Evolutionary conservation across 2,329 filamentous ascomycete species (phyloP).

Genomic region (Alternaria brassicae): DNA sequence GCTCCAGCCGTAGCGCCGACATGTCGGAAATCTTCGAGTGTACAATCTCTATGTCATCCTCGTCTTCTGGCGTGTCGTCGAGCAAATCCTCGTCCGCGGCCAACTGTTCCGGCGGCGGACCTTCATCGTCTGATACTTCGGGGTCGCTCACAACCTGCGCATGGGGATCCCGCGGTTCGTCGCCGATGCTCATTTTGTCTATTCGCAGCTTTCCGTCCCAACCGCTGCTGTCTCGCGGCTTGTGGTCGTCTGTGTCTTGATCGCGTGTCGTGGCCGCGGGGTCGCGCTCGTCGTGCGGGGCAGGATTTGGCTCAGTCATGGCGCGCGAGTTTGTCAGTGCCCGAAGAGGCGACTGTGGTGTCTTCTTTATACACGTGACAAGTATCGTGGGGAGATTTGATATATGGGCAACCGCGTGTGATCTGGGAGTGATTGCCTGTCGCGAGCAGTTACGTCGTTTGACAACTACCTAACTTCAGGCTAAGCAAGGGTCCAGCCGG

Average conservation of each 20-base stretch:
- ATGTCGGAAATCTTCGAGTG: conserved; percentile 85
- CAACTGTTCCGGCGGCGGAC: conserved; percentile 45
- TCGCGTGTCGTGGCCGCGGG: conserved; percentile 31
- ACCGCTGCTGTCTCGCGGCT: conserved; percentile 58
- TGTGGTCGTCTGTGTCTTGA: conserved; percentile 37
- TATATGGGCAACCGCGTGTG: not conserved
- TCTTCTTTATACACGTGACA: not conserved
- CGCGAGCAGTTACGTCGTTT: conserved; percentile 23
- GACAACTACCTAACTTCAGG: conserved; percentile 24
- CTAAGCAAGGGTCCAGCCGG: conserved; percentile 24
- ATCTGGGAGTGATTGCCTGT: conserved; percentile 13
- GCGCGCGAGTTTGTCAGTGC: not conserved
- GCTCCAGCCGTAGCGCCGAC: conserved; percentile 76
- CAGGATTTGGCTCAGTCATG: conserved; percentile 37
- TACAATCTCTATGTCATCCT: conserved; percentile 77
- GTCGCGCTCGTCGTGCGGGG: conserved; percentile 40
- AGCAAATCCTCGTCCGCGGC: conserved; percentile 60
- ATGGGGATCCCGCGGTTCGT: conserved; percentile 60
- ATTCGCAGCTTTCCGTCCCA: conserved; percentile 87
- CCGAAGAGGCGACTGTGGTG: not conserved
- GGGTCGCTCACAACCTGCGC: conserved; percentile 74
- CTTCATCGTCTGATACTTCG: conserved; percentile 77
- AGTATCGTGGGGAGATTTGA: not conserved
- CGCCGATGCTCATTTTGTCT: conserved; percentile 64
- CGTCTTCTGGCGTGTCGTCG: conserved; percentile 63